Evolutionary conservation across 768 basidiomycete genomes (phyloP).

Genomic region (Leccinum disarticulatum): DNA sequence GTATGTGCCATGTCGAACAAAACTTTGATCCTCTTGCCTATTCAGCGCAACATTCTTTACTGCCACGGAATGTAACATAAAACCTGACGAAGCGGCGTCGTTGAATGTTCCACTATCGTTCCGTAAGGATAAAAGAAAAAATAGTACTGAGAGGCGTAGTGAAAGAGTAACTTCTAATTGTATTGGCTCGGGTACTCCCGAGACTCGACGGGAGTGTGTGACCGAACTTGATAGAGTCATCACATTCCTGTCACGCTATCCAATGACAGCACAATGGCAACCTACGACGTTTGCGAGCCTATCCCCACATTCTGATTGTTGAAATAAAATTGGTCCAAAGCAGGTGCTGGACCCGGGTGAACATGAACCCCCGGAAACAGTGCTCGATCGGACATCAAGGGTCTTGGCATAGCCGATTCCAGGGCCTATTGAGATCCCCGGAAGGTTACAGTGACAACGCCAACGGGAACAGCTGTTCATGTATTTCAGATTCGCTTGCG

Average conservation of each 20-base stretch:
- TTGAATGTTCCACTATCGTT: slow-evolving; percentile 5
- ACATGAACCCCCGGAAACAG: neutral
- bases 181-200: neutral
- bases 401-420: neutral
- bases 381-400: neutral
- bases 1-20: neutral
- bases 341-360: neutral
- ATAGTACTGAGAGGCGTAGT: too few relatives aligned
- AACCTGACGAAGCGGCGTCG: slow-evolving; percentile 18
- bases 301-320: too few relatives aligned
- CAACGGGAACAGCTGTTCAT: neutral
- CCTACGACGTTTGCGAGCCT: too few relatives aligned
- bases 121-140: slow-evolving; percentile 5
- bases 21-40: slow-evolving; percentile 29
- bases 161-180: too few relatives aligned
- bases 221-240: neutral
- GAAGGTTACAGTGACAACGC: neutral
- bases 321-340: neutral
- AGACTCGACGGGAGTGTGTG: neutral
- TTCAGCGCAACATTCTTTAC: slow-evolving; percentile 39
- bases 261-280: too few relatives aligned
- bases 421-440: neutral
- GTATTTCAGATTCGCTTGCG: neutral
- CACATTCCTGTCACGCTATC: slow-evolving; percentile 14
- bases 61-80: slow-evolving; percentile 41